A percentile compares a stretch with the other conserved stretches of the same genome.
Conservation (phyloP, 1,139 yeast species). For the Saccharomyces uvarum region DNA sequence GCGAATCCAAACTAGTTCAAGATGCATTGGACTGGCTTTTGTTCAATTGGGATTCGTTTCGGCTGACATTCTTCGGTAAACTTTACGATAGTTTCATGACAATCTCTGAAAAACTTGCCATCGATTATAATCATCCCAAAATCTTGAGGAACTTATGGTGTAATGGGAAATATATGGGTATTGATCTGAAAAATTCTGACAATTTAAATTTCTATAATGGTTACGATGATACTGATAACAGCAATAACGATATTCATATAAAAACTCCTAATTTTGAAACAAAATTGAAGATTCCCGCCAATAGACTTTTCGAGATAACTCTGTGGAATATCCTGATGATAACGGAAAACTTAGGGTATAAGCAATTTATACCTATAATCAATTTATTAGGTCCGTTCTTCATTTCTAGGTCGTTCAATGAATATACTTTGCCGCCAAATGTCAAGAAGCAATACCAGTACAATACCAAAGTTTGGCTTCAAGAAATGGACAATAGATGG, state of each 20-base stretch:
- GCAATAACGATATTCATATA: conserved; percentile 17
- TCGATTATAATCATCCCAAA: conserved; percentile 30
- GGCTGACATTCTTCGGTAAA: conserved; percentile 26
- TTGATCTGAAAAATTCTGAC: conserved; percentile 20
- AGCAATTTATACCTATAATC: conserved; percentile 25
- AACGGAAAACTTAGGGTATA: conserved; percentile 26
- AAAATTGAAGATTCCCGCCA: conserved; percentile 18
- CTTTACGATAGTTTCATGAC: conserved; percentile 32
- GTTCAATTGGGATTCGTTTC: conserved; percentile 19
- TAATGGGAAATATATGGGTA: conserved; percentile 24
- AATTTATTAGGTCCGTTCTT: conserved; percentile 28
- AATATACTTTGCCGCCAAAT: conserved; percentile 26
- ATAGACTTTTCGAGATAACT: conserved; percentile 26
- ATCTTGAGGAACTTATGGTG: conserved; percentile 31
- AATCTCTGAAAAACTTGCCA: conserved; percentile 28
- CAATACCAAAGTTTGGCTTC: conserved; percentile 25
- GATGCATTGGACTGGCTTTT: conserved; percentile 26
- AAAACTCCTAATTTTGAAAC: conserved; percentile 22
- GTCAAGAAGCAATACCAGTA: conserved; percentile 23
- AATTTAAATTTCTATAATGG: conserved; percentile 6
- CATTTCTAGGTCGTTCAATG: conserved; percentile 32
- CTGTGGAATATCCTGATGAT: conserved; percentile 22
- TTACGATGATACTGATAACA: neutral
- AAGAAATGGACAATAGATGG: conserved; percentile 29
- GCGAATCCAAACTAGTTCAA: conserved; percentile 22